phyloP scores from a whole-genome alignment of 1,139 yeast species.

The Pichia norvegensis region DNA sequence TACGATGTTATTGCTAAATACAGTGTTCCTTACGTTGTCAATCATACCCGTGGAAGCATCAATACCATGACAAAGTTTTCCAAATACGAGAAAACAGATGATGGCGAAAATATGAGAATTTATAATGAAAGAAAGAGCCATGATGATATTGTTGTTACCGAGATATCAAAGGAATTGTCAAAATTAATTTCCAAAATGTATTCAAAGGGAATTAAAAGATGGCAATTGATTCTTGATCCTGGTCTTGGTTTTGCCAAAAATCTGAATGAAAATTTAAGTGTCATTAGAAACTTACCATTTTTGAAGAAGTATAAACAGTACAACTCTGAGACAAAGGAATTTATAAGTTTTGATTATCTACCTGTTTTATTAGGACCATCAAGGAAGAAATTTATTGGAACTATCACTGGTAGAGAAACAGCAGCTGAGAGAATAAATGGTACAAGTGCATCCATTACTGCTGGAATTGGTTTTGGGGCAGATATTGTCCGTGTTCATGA shows the following conservation, averaged over 20 bases:
- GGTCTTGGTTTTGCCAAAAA: constrained; percentile 92
- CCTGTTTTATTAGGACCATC: constrained; percentile 83
- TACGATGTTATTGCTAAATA: constrained; percentile 58
- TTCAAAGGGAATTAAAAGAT: constrained; percentile 59
- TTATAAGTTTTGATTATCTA: constrained; percentile 40
- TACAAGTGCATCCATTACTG: constrained; percentile 68
- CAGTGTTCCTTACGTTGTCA: constrained; percentile 72
- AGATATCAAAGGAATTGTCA: constrained; percentile 59
- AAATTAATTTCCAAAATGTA: constrained; percentile 50
- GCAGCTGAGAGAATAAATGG: constrained; percentile 64
- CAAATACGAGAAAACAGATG: constrained; percentile 36
- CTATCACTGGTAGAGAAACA: constrained; percentile 41
- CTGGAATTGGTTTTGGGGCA: constrained; percentile 65
- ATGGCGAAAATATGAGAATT: constrained; percentile 32
- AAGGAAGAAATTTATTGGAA: constrained; percentile 79
- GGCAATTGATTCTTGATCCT: constrained; percentile 92
- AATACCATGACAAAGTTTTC: constrained; percentile 61
- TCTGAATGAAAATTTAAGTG: constrained; percentile 54
- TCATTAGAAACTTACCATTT: constrained; percentile 52
- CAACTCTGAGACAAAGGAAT: constrained; percentile 21
- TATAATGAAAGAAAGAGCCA: constrained; percentile 13
- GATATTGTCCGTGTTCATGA: constrained; percentile 91
- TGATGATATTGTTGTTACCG: constrained; percentile 30
- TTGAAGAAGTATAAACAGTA: constrained; percentile 41
- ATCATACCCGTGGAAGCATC: constrained; percentile 82